Percentiles rank a stretch among this genome's conserved stretches.
phyloP scores from a whole-genome alignment of 306 rosid genomes.

The Lithocarpus polystachyus region DNA sequence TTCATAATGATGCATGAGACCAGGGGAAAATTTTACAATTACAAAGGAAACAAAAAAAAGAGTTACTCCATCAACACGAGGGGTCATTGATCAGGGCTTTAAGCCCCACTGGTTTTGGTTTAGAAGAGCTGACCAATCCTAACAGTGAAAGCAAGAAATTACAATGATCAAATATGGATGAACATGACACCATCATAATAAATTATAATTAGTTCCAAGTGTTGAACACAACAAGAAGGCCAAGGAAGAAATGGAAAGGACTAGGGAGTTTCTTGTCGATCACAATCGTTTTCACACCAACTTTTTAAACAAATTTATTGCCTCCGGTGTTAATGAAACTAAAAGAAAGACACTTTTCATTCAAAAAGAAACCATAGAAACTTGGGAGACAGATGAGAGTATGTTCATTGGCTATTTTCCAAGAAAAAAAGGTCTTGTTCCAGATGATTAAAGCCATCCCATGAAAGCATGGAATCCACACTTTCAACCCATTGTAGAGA shows the following conservation, averaged over 20 bases:
- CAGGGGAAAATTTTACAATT: slow-evolving; percentile 9
- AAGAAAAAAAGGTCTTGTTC: slow-evolving; percentile 45
- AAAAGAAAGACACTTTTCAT: background rate
- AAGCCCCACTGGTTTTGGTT: background rate
- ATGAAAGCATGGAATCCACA: slow-evolving; percentile 52
- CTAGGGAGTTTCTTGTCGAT: background rate
- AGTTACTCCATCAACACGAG: background rate
- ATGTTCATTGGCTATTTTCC: slow-evolving; percentile 28
- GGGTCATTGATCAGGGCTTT: background rate
- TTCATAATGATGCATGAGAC: slow-evolving; percentile 25
- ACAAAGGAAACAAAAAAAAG: slow-evolving; percentile 8
- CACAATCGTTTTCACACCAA: slow-evolving; percentile 17
- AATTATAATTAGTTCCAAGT: no score
- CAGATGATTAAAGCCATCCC: slow-evolving; percentile 55
- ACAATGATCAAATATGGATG: background rate
- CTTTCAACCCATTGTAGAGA: slow-evolving; percentile 50
- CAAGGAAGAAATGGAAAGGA: background rate
- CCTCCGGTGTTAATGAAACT: background rate
- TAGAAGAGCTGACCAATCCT: slow-evolving; percentile 6
- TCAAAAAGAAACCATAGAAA: background rate
- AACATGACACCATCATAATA: no score
- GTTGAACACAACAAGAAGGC: slow-evolving; percentile 7
- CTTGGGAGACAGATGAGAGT: background rate
- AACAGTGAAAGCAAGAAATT: slow-evolving; percentile 7
- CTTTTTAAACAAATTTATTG: slow-evolving; percentile 6